Percentiles rank a stretch among this genome's conserved stretches.
Conservation (phyloP, 495 filamentous ascomycete genomes). For the Podospora tetraspora region DNA sequence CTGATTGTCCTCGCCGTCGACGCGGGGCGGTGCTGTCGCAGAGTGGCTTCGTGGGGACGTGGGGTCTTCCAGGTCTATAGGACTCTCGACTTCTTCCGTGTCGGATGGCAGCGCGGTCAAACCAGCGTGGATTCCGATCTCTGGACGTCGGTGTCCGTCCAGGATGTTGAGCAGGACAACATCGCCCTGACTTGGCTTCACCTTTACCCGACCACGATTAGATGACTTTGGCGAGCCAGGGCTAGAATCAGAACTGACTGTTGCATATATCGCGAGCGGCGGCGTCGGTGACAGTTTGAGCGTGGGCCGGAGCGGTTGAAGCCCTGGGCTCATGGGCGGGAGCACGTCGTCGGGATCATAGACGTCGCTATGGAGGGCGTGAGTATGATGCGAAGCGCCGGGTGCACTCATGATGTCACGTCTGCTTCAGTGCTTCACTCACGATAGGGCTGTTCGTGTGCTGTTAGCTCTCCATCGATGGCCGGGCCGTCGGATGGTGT, state of each 20-base stretch:
- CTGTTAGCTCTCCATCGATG: slow-evolving; percentile 32
- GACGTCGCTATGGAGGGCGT: slow-evolving; percentile 38
- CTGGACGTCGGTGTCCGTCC: slow-evolving; percentile 42
- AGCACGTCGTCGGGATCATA: slow-evolving; percentile 41
- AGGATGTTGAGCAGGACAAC: slow-evolving; percentile 50
- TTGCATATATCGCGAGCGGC: slow-evolving; percentile 23
- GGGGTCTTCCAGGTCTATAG: not conserved
- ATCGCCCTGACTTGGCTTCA: slow-evolving; percentile 46
- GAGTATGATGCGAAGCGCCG: slow-evolving; percentile 33
- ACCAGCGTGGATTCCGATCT: slow-evolving; percentile 43
- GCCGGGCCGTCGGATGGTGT: slow-evolving; percentile 5
- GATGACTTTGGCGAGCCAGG: slow-evolving; percentile 30
- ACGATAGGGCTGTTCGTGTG: slow-evolving; percentile 16
- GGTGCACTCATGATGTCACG: slow-evolving; percentile 44
- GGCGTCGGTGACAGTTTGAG: slow-evolving; percentile 39
- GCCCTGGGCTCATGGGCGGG: slow-evolving; percentile 38
- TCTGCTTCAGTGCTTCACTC: slow-evolving; percentile 26
- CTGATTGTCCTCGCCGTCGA: slow-evolving; percentile 23
- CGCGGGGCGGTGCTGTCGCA: not conserved
- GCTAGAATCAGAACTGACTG: slow-evolving; percentile 38
- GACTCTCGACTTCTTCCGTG: slow-evolving; percentile 14
- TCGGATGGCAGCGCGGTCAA: slow-evolving; percentile 33
- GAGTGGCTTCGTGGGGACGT: not conserved
- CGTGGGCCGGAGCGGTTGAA: slow-evolving; percentile 36
- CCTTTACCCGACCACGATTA: slow-evolving; percentile 37